These are phyloP conservation scores for Vitis hybrid DNA, from an alignment of 177 flowering plant genomes.

Conservation along the genomic window DNA sequence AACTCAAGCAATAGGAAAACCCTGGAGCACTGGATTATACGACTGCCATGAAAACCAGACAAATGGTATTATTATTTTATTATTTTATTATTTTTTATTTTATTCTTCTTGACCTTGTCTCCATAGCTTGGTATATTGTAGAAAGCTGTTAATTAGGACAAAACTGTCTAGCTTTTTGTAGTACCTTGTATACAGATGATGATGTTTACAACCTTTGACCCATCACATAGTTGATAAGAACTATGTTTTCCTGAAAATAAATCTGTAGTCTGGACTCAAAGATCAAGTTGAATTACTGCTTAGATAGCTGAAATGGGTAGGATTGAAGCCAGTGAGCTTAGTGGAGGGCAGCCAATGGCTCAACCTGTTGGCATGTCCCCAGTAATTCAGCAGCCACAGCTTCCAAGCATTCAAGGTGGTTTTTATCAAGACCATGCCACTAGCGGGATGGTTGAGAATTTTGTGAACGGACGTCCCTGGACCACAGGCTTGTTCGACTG, in stretches of 20 bases:
- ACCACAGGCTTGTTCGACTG: constrained; percentile 32
- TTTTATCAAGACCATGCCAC: not conserved
- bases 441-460: not conserved
- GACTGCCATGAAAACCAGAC: constrained; percentile 21
- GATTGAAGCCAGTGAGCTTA: not conserved
- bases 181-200: not conserved
- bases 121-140: not conserved
- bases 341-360: not conserved
- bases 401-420: not conserved
- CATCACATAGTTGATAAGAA: not conserved
- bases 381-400: not conserved
- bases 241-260: not conserved
- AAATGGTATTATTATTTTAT: constrained; percentile 9
- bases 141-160: not conserved
- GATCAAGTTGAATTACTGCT: not conserved
- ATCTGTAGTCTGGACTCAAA: not conserved
- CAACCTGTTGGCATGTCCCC: not conserved
- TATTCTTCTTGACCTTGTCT: not conserved
- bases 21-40: constrained; percentile 21
- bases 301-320: not conserved
- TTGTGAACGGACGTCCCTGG: constrained; percentile 26
- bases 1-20: constrained; percentile 7
- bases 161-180: not conserved
- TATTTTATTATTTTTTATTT: not conserved
- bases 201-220: not conserved